These are phyloP conservation scores for Wickerhamiella occidentalis DNA, from an alignment of 805 yeast species.

Conservation along the genomic window DNA sequence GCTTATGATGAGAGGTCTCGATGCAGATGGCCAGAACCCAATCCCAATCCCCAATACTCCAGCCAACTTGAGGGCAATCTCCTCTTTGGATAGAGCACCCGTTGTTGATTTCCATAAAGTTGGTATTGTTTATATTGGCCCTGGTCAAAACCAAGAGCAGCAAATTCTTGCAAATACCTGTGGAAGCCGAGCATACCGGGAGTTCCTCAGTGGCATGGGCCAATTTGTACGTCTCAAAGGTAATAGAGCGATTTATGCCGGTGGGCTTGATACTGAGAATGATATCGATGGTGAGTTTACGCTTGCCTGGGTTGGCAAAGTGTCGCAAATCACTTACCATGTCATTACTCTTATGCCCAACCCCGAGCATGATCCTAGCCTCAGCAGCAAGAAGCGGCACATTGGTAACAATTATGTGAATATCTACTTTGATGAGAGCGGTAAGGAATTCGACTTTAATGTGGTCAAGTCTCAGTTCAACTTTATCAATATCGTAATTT, in stretches of 20 bases:
- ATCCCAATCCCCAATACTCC: conserved; percentile 41
- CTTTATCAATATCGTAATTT: conserved; percentile 65
- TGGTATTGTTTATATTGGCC: conserved; percentile 65
- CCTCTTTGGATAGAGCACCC: conserved; percentile 61
- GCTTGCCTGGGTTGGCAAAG: conserved; percentile 57
- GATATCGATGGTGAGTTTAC: conserved; percentile 69
- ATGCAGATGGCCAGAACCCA: neutral
- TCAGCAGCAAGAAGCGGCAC: conserved; percentile 60
- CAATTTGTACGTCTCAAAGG: conserved; percentile 43
- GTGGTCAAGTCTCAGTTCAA: conserved; percentile 67
- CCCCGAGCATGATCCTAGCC: conserved; percentile 33
- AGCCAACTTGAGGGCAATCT: conserved; percentile 40
- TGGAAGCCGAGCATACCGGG: conserved; percentile 54
- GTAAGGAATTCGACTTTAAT: conserved; percentile 54
- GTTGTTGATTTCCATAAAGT: conserved; percentile 66
- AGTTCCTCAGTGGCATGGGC: conserved; percentile 51
- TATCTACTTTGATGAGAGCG: conserved; percentile 69
- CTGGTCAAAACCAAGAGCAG: conserved; percentile 47
- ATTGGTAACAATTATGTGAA: conserved; percentile 79
- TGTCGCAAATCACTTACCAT: conserved; percentile 63
- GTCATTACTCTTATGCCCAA: conserved; percentile 72
- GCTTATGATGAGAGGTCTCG: conserved; percentile 11
- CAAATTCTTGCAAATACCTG: conserved; percentile 50
- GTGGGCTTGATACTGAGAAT: conserved; percentile 64
- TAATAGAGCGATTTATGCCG: conserved; percentile 46